Conservation (phyloP, 78 protist species). For the Monosiga brevicollis region DNA sequence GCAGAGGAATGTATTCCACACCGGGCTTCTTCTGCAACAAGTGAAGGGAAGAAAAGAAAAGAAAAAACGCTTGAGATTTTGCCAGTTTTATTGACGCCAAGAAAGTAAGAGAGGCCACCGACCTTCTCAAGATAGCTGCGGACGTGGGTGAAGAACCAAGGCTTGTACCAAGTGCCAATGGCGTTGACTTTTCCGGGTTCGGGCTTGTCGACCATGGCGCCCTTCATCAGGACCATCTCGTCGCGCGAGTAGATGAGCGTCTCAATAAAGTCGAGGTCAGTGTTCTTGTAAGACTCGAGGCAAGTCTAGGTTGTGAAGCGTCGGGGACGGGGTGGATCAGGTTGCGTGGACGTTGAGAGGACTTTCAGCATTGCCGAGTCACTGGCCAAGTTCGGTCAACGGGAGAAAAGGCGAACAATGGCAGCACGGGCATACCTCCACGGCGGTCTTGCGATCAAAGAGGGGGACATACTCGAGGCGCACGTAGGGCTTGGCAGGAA, state of each 20-base stretch:
- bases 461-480: constrained; percentile 13
- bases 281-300: not conserved
- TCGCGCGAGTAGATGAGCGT: constrained; percentile 8
- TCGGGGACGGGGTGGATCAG: not conserved
- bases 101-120: not conserved
- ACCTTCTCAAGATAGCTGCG: not conserved
- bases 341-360: not conserved
- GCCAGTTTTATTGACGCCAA: too few species aligned
- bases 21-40: not conserved
- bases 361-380: not conserved
- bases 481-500: constrained; percentile 15
- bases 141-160: constrained; percentile 50
- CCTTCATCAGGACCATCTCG: constrained; percentile 19
- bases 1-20: constrained; percentile 33
- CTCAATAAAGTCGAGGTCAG: constrained; percentile 15
- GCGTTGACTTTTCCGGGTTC: not conserved
- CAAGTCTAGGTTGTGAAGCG: not conserved
- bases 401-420: too few species aligned
- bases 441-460: not conserved
- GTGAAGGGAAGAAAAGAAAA: too few species aligned
- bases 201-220: constrained; percentile 7
- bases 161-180: constrained; percentile 37
- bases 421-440: too few species aligned
- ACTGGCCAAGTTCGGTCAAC: too few species aligned
- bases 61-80: too few species aligned